Conservation (phyloP, 1,284 basidiomycete genomes). For the Trichosporon sp. region DNA sequence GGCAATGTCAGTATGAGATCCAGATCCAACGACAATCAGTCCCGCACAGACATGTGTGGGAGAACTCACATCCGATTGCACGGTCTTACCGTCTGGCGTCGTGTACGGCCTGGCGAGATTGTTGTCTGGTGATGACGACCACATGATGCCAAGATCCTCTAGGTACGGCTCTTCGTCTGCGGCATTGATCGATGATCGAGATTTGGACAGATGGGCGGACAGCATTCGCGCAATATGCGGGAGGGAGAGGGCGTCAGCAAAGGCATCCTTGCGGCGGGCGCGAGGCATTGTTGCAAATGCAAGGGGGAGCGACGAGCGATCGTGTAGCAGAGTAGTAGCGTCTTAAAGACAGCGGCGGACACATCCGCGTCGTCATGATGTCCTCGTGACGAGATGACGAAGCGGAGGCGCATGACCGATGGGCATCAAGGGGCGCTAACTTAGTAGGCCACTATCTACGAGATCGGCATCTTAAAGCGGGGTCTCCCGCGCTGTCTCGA, state of each 20-base stretch:
- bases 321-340: background rate
- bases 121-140: slow-evolving; percentile 17
- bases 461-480: background rate
- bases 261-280: background rate
- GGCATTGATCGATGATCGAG: background rate
- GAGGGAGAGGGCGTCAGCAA: background rate
- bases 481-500: background rate
- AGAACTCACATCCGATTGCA: background rate
- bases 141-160: slow-evolving; percentile 18
- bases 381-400: background rate
- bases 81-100: background rate
- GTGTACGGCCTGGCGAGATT: slow-evolving; percentile 6
- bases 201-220: background rate
- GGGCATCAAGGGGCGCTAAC: background rate
- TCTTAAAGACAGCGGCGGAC: background rate
- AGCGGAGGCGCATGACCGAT: background rate
- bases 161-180: slow-evolving; percentile 14
- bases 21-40: background rate
- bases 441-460: background rate
- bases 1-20: background rate
- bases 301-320: background rate
- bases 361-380: background rate
- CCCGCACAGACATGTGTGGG: background rate
- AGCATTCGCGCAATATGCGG: background rate
- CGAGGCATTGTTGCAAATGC: background rate